A percentile compares a stretch with the other conserved stretches of the same genome.
These are phyloP conservation scores for Rhizoclosmatium sp. DNA, from an alignment of 192 early-diverging fungal genomes.

Conservation along the genomic window DNA sequence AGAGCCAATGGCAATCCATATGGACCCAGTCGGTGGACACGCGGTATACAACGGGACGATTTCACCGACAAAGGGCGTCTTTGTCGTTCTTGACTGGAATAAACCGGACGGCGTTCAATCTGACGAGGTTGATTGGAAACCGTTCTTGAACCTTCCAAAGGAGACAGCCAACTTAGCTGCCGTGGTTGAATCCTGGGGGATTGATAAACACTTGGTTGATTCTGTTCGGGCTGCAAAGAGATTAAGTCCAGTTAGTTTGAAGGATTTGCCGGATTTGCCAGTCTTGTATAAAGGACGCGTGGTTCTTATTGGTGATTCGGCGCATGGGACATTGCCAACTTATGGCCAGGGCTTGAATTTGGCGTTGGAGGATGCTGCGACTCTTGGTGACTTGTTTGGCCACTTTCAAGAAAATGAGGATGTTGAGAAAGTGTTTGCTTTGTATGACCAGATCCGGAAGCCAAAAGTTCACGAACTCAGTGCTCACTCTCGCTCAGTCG, in stretches of 20 bases:
- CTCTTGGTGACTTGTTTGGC: background rate
- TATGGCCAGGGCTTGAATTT: background rate
- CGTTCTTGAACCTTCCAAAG: too few species aligned
- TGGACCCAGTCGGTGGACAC: background rate
- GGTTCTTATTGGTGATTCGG: conserved; percentile 27
- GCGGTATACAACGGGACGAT: background rate
- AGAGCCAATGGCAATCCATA: background rate
- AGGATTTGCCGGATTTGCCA: conserved; percentile 8
- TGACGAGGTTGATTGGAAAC: too few species aligned
- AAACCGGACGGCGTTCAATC: too few species aligned
- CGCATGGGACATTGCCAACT: conserved; percentile 6
- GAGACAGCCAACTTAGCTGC: too few species aligned
- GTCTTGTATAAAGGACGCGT: background rate
- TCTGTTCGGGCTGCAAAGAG: too few species aligned
- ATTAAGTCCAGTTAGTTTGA: background rate
- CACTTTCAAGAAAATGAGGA: background rate
- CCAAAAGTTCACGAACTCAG: too few species aligned
- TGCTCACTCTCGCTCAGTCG: background rate
- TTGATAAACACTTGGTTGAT: too few species aligned
- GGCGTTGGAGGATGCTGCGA: conserved; percentile 12
- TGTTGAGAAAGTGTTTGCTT: background rate
- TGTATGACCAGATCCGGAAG: conserved; percentile 6
- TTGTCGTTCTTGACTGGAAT: too few species aligned
- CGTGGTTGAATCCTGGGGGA: too few species aligned
- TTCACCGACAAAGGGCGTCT: background rate